Conservation (phyloP, 2,329 filamentous ascomycete species). For the Penicillium sp. region DNA sequence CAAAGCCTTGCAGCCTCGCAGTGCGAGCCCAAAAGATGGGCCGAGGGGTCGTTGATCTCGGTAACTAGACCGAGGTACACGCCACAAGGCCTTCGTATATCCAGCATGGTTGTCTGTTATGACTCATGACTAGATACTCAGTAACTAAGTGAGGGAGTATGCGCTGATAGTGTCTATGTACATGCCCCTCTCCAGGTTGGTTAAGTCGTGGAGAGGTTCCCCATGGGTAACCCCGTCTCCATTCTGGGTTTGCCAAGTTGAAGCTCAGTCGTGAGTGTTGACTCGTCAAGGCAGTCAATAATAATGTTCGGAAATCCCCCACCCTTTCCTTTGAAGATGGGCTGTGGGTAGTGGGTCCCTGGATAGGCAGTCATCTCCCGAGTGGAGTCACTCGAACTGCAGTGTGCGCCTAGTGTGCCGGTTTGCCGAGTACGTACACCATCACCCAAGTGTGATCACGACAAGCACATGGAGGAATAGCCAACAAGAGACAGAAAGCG, state of each 20-base stretch:
- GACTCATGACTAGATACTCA: not conserved
- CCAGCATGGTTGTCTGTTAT: not conserved
- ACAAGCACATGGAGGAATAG: not conserved
- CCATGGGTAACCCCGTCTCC: constrained; percentile 6
- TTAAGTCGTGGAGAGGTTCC: constrained; percentile 7
- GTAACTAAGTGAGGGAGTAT: not conserved
- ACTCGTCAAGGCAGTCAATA: not conserved
- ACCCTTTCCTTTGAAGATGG: not conserved
- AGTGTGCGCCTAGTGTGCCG: constrained; percentile 31
- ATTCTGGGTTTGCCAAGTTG: not conserved
- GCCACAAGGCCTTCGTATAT: not conserved
- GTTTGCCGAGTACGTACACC: constrained; percentile 33
- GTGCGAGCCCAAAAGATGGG: not conserved
- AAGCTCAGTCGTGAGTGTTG: not conserved
- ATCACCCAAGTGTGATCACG: not conserved
- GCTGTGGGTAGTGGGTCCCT: not conserved
- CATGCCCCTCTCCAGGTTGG: not conserved
- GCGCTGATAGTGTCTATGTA: not conserved
- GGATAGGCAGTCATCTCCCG: not conserved
- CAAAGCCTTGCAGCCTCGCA: not conserved
- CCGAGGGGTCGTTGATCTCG: constrained; percentile 2
- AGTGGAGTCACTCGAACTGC: not conserved
- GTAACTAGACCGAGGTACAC: constrained; percentile 11
- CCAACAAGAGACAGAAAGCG: not conserved
- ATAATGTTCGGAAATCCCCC: not conserved